Evolutionary conservation across 305 asterid species (phyloP).

Genomic region (Fraxinus nigra): DNA sequence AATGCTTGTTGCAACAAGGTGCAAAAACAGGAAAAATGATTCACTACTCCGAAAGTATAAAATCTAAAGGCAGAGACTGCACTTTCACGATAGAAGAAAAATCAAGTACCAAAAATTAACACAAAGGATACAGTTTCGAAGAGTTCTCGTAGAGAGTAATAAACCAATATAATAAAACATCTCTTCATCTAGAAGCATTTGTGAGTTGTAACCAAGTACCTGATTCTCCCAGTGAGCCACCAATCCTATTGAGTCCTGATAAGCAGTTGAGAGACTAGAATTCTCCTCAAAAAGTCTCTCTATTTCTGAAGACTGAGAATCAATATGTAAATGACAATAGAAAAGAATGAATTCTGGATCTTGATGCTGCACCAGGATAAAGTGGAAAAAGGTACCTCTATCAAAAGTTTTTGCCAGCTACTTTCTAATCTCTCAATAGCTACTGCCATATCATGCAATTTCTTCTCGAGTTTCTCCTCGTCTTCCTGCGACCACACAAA

Average conservation of each 20-base stretch:
- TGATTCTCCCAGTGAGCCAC: constrained; percentile 87
- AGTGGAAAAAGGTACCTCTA: constrained; percentile 59
- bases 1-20: constrained; percentile 2
- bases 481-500: background rate
- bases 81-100: background rate
- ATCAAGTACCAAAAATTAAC: background rate
- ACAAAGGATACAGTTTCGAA: no score
- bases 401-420: constrained; percentile 82
- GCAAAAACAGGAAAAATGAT: background rate
- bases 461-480: no score
- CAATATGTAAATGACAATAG: constrained; percentile 53
- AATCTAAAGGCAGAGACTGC: background rate
- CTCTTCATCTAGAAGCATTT: constrained; percentile 1
- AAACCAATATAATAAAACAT: constrained; percentile 11
- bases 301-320: constrained; percentile 92
- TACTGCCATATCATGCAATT: constrained; percentile 86
- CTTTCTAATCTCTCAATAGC: constrained; percentile 84
- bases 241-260: constrained; percentile 71
- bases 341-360: constrained; percentile 23
- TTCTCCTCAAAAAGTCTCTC: constrained; percentile 90
- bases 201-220: constrained; percentile 36
- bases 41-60: background rate
- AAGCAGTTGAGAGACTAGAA: constrained; percentile 68
- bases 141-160: background rate
- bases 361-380: constrained; percentile 22